Evolutionary conservation across 768 basidiomycete genomes (phyloP), one percentile per base, ranked within the genome.

Genomic region (Aureoboletus auriporus): DNA sequence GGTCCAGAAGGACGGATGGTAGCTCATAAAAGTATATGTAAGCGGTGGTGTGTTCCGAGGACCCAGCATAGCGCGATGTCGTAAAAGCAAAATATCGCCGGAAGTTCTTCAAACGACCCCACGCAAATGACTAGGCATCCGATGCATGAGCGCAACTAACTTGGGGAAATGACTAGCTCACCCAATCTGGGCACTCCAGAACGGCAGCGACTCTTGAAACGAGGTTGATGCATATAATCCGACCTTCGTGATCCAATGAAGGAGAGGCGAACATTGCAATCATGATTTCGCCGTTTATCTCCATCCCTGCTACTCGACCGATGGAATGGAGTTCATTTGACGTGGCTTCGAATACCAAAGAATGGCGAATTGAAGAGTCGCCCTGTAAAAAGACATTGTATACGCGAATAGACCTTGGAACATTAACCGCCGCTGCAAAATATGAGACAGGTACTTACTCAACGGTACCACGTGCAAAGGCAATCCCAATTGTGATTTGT

Each of bases 271-370:
- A 49, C 16, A 52, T 39, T 11, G 35, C 47, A 38, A 50, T 34
- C 54, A 66, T 53, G 30, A 60, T 39, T 33, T 66, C 39, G 17
- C 56, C 53, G 30, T 54, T 57, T 28, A 64, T 62, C 31, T 58
- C 51, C 44, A 66, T 52, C 14, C 42, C 55, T 0, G 42, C 52
- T 40, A 59, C 47, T 14, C 41, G 57, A 41, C 62, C 61, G 26
- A 53, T 46, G 10, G 42, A 23, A 40, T 36, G 2, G 40, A 60
- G 53, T 39, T 63, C 49, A 23, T 23, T 20, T 0, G 57, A 42
- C 14, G 31, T 49, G 10, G 61, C 52, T 39, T 62, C 52, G 20
- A 63, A 62, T 39, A 54, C 16, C 37, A 59, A 29, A 34, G 49
- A 42, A 34, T 50, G 42, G 9, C 35, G 29, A 3, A 38, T 29